These are phyloP conservation scores for Thielaviopsis ethacetica DNA, from an alignment of 2,329 filamentous ascomycete genomes.

Conservation along the genomic window DNA sequence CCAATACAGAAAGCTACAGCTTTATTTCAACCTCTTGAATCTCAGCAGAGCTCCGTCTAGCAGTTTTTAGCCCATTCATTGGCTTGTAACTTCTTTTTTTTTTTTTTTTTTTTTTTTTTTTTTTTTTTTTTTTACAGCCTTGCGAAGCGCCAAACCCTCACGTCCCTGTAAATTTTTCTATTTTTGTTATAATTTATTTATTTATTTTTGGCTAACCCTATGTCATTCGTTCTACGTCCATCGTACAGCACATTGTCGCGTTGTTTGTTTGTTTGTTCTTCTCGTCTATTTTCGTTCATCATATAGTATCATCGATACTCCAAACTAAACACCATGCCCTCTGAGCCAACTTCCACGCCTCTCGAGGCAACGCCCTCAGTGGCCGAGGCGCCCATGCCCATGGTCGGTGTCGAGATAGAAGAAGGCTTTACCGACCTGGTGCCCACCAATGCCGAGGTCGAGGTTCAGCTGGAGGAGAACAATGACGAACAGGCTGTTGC, in stretches of 20 bases:
- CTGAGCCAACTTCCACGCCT: background rate
- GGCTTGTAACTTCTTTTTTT: too few species aligned
- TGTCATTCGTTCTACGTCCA: background rate
- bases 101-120: too few species aligned
- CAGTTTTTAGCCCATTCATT: too few species aligned
- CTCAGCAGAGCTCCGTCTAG: too few species aligned
- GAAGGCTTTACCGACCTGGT: slow-evolving; percentile 17
- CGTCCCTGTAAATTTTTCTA: background rate
- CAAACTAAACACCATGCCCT: background rate
- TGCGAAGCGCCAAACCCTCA: too few species aligned
- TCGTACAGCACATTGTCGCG: background rate
- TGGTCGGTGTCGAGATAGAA: slow-evolving; percentile 25
- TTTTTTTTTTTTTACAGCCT: too few species aligned
- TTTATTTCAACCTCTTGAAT: too few species aligned
- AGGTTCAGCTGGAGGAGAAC: slow-evolving; percentile 20
- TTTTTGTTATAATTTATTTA: background rate
- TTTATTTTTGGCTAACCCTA: background rate
- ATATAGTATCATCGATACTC: background rate
- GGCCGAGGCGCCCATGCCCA: slow-evolving; percentile 17
- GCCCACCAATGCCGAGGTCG: slow-evolving; percentile 17
- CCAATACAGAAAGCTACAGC: too few species aligned
- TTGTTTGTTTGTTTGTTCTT: background rate
- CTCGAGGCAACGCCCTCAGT: slow-evolving; percentile 13
- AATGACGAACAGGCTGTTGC: background rate
- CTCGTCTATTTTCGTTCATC: background rate